Conservation (phyloP, 2,329 filamentous ascomycete species). For the Penicillium digitatum region DNA sequence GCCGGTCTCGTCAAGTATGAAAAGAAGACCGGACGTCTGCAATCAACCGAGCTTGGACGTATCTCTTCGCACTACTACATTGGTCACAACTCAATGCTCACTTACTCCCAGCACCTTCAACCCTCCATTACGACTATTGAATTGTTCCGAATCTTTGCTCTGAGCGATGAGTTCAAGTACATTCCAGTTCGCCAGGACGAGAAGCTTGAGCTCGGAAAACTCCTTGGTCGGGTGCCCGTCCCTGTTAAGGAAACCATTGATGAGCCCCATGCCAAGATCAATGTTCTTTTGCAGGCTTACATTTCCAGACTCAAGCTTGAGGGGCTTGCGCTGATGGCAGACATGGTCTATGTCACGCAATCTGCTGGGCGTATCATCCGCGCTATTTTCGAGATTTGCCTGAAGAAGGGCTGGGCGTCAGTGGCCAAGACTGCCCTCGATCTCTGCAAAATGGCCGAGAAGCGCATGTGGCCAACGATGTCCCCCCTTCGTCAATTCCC, state of each 20-base stretch:
- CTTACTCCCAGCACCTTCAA: conserved; percentile 92
- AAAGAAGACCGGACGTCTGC: conserved; percentile 81
- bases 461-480: conserved; percentile 99
- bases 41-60: conserved; percentile 87
- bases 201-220: conserved; percentile 90
- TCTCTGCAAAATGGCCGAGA: conserved; percentile 98
- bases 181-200: conserved; percentile 97
- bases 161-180: conserved; percentile 98
- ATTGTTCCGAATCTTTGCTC: conserved; percentile 90
- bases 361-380: conserved; percentile 93
- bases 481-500: conserved; percentile 89
- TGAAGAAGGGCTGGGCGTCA: conserved; percentile 93
- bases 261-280: conserved; percentile 96
- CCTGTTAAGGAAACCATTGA: conserved; percentile 97
- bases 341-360: conserved; percentile 97
- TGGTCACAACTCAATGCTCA: conserved; percentile 91
- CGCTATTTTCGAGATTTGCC: conserved; percentile 93
- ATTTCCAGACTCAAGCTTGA: conserved; percentile 93
- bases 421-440: conserved; percentile 90
- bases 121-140: conserved; percentile 91
- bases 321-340: conserved; percentile 91
- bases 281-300: conserved; percentile 92
- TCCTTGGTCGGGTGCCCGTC: conserved; percentile 84
- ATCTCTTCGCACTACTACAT: conserved; percentile 99
- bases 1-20: conserved; percentile 92